phyloP scores from a whole-genome alignment of 176 grass and related monocot species.

The Carex myosuroides region DNA sequence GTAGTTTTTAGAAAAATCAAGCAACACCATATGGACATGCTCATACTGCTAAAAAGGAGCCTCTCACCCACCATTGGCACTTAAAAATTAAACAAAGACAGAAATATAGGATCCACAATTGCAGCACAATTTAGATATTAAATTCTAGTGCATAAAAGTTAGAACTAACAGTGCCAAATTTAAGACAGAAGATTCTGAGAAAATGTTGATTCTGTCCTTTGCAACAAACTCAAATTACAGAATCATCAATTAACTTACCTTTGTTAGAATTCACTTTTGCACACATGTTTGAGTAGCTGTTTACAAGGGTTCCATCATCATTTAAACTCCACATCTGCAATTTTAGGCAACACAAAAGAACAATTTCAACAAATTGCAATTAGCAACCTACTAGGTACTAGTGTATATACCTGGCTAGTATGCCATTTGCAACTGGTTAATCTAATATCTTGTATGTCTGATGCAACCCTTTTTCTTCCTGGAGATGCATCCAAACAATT shows the following conservation, averaged over 20 bases:
- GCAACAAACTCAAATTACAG: constrained; percentile 13
- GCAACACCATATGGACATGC: neutral
- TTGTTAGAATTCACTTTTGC: constrained; percentile 38
- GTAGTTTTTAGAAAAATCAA: constrained; percentile 1
- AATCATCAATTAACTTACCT: constrained; percentile 24
- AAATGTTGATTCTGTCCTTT: neutral
- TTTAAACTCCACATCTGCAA: constrained; percentile 80
- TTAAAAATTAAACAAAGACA: neutral
- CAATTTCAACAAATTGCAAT: neutral
- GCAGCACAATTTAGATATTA: neutral
- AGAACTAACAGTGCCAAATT: neutral
- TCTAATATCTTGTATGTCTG: constrained; percentile 24
- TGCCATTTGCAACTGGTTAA: constrained; percentile 67
- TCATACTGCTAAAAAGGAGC: neutral
- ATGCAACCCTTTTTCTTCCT: constrained; percentile 29
- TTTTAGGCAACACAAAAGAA: constrained; percentile 14
- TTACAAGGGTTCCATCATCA: constrained; percentile 78
- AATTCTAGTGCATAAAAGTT: neutral
- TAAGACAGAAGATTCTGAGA: neutral
- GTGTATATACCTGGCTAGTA: constrained; percentile 50
- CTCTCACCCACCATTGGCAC: neutral
- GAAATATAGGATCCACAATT: neutral
- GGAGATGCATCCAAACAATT: constrained; percentile 65
- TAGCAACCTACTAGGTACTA: neutral
- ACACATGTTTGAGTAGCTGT: constrained; percentile 78